Percentiles rank a stretch among this genome's conserved stretches.
Evolutionary conservation across 148 eudicot genomes (phyloP).

Genomic region (Fagopyrum homotropicum): DNA sequence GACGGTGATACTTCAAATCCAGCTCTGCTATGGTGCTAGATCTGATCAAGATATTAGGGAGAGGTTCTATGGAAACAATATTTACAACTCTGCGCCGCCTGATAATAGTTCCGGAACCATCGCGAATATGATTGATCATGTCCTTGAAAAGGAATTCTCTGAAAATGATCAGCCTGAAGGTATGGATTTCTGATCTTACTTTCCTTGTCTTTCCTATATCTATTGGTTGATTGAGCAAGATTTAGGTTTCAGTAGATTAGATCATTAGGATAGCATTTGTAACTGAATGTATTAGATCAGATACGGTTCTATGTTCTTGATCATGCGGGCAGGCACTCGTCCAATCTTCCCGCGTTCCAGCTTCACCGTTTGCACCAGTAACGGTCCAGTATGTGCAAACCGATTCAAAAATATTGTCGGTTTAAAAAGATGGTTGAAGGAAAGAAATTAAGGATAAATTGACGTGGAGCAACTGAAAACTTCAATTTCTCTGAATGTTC

Average conservation of each 20-base stretch:
- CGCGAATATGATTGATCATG: conserved; percentile 86
- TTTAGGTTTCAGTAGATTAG: background rate
- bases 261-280: background rate
- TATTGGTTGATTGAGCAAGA: conserved; percentile 2
- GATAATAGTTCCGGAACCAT: conserved; percentile 49
- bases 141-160: conserved; percentile 74
- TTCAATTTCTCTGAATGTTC: background rate
- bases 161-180: conserved; percentile 93
- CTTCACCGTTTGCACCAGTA: background rate
- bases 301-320: background rate
- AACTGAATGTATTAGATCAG: background rate
- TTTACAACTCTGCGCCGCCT: conserved; percentile 57
- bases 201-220: background rate
- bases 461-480: background rate
- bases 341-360: background rate
- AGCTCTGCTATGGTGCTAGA: conserved; percentile 35
- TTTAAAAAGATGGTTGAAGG: background rate
- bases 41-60: conserved; percentile 76
- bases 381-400: background rate
- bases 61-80: conserved; percentile 62
- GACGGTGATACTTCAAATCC: conserved; percentile 19
- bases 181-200: conserved; percentile 11
- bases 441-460: background rate
- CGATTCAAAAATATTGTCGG: background rate
- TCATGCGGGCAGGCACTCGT: background rate